phyloP scores from a whole-genome alignment of 306 rosid species.

The Benincasa hispida region DNA sequence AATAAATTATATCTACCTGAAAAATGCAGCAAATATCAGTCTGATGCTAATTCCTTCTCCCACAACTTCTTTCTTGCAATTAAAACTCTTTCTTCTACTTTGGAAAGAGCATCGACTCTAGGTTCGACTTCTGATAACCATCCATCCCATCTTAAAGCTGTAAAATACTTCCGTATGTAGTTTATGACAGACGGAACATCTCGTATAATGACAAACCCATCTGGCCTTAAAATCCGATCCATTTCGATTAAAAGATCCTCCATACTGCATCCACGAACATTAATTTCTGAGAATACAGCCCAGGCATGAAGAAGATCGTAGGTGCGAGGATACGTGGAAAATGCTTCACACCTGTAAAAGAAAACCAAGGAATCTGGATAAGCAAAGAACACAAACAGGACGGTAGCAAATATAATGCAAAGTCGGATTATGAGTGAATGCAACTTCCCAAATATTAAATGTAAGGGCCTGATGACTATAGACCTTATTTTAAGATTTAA shows the following conservation, averaged over 20 bases:
- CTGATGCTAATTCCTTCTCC: constrained; percentile 8
- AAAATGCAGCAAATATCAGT: constrained; percentile 15
- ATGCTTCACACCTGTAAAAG: constrained; percentile 47
- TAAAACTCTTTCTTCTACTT: constrained; percentile 39
- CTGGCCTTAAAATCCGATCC: constrained; percentile 48
- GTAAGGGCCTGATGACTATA: neutral
- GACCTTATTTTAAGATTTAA: neutral
- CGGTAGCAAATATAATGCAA: neutral
- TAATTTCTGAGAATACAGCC: constrained; percentile 38
- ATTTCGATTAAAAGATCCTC: constrained; percentile 50
- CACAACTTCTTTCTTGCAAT: constrained; percentile 45
- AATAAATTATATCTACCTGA: neutral
- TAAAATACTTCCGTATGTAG: constrained; percentile 30
- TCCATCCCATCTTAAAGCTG: constrained; percentile 47
- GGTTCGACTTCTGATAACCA: constrained; percentile 54
- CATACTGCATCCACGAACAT: constrained; percentile 31
- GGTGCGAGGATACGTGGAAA: constrained; percentile 57
- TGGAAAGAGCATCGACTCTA: constrained; percentile 32
- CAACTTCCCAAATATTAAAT: neutral
- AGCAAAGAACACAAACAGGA: neutral
- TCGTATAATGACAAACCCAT: constrained; percentile 51
- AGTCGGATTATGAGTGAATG: neutral
- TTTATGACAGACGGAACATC: constrained; percentile 33
- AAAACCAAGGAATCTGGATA: neutral
- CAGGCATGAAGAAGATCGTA: constrained; percentile 58